A percentile compares a stretch with the other conserved stretches of the same genome.
Evolutionary conservation across 2,329 filamentous ascomycete genomes (phyloP).

Genomic region (Botrytis squamosa): DNA sequence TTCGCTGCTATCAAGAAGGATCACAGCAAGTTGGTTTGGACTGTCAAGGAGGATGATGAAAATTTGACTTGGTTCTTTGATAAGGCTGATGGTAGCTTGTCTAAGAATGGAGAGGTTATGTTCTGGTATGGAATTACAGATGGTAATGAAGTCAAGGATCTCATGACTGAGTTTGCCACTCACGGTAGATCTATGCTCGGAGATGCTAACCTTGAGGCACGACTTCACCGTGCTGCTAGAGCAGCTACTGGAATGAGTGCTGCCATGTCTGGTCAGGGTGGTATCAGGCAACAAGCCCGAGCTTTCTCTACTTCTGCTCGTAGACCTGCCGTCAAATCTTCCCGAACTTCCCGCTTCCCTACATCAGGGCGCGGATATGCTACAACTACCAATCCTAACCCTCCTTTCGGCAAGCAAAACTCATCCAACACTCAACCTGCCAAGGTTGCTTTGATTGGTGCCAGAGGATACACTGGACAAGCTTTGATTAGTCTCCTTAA

Average conservation of each 20-base stretch:
- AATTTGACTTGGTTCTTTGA: conserved; percentile 98
- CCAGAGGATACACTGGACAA: conserved; percentile 91
- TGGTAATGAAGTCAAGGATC: conserved; percentile 74
- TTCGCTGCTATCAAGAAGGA: conserved; percentile 94
- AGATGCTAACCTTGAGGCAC: conserved; percentile 83
- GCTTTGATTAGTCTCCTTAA: conserved; percentile 86
- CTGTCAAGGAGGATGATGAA: conserved; percentile 93
- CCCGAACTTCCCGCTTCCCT: conserved; percentile 21
- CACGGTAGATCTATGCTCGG: conserved; percentile 85
- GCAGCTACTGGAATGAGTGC: conserved; percentile 61
- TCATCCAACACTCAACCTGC: conserved; percentile 76
- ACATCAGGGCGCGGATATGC: conserved; percentile 51
- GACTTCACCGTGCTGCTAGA: conserved; percentile 74
- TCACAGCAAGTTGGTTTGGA: conserved; percentile 88
- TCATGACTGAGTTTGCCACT: conserved; percentile 82
- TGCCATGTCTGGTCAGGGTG: conserved; percentile 42
- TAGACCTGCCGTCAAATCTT: conserved; percentile 38
- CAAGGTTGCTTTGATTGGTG: conserved; percentile 83
- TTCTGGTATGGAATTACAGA: conserved; percentile 88
- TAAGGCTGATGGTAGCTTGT: conserved; percentile 90
- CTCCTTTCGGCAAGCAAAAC: conserved; percentile 85
- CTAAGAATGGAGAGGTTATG: conserved; percentile 80
- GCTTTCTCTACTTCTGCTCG: conserved; percentile 63
- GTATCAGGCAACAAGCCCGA: conserved; percentile 60
- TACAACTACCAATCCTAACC: conserved; percentile 79